Conservation (phyloP, 306 rosid genomes). For the Medicago ruthenica region DNA sequence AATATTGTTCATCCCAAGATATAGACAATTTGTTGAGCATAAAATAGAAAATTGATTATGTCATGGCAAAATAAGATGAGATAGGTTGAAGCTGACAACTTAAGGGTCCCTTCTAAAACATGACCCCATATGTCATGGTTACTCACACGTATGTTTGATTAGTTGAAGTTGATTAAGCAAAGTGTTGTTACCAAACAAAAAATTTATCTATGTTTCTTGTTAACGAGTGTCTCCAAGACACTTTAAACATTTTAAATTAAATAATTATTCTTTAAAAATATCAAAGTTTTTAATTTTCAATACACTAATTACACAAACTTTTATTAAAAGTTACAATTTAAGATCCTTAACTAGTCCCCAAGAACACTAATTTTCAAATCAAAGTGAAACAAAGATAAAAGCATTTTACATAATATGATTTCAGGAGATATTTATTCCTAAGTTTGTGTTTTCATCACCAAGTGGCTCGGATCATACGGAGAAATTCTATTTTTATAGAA, state of each 20-base stretch:
- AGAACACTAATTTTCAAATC: conserved; percentile 1
- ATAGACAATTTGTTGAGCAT: conserved; percentile 37
- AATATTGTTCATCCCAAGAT: conserved; percentile 45
- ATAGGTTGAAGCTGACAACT: conserved; percentile 36
- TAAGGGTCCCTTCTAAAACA: conserved; percentile 24
- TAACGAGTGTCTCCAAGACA: too few relatives aligned
- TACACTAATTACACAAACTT: too few relatives aligned
- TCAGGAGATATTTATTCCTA: too few relatives aligned
- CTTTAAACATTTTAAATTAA: too few relatives aligned
- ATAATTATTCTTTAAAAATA: too few relatives aligned
- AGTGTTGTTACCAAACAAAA: background rate
- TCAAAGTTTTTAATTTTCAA: too few relatives aligned
- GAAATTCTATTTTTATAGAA: background rate
- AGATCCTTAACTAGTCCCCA: too few relatives aligned
- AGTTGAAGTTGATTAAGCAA: conserved; percentile 8
- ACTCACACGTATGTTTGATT: conserved; percentile 19
- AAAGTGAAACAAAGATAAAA: background rate
- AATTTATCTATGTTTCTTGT: too few relatives aligned
- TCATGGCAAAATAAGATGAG: conserved; percentile 23
- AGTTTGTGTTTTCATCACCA: background rate
- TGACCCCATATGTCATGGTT: conserved; percentile 29
- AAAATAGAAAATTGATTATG: conserved; percentile 31
- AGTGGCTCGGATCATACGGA: background rate
- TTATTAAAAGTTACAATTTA: too few relatives aligned
- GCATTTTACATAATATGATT: background rate